Conservation (phyloP, 176 grass and related monocot species). For the Saccharum officinarum region DNA sequence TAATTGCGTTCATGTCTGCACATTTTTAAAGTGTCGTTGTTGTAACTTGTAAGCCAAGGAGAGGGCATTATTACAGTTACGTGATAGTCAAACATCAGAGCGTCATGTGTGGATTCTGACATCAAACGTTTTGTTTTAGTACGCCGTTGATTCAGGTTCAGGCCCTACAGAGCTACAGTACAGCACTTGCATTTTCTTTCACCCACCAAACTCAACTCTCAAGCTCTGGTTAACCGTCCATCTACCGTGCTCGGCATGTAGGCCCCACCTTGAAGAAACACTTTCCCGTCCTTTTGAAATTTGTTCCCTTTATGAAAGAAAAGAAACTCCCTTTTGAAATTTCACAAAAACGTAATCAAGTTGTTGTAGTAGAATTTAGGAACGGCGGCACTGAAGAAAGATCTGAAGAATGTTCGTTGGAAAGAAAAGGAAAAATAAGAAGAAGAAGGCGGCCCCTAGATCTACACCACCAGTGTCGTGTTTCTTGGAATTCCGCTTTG, state of each 20-base stretch:
- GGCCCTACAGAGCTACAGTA: background rate
- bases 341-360: too few relatives aligned
- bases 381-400: background rate
- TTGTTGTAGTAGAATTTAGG: too few relatives aligned
- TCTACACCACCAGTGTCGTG: background rate
- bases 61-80: background rate
- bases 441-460: background rate
- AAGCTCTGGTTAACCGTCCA: too few relatives aligned
- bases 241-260: too few relatives aligned
- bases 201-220: too few relatives aligned
- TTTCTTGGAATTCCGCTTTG: background rate
- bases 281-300: too few relatives aligned
- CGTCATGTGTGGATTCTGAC: background rate
- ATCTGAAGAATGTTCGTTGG: background rate
- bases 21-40: background rate
- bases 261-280: too few relatives aligned
- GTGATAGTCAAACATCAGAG: background rate
- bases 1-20: background rate
- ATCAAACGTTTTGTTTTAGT: background rate
- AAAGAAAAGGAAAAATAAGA: background rate
- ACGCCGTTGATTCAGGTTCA: background rate
- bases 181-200: too few relatives aligned
- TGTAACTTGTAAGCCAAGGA: background rate
- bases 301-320: too few relatives aligned
- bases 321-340: too few relatives aligned